Percentiles rank a stretch among this genome's conserved stretches.
These are phyloP conservation scores for Colletotrichum sp. DNA, from an alignment of 2,329 filamentous ascomycete genomes.

Conservation along the genomic window DNA sequence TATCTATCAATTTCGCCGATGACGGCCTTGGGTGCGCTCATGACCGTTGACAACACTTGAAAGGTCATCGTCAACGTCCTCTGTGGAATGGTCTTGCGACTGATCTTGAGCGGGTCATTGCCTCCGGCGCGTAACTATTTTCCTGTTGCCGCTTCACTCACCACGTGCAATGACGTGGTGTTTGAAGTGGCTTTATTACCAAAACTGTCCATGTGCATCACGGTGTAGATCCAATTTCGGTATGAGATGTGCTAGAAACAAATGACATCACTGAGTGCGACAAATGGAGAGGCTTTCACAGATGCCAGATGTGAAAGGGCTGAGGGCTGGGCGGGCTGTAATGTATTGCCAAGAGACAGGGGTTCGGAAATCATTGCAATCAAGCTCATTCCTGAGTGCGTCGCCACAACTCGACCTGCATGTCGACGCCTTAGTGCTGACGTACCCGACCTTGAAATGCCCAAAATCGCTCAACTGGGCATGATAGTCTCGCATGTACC, in stretches of 20 bases:
- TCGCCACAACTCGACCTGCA: neutral
- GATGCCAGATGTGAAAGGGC: rapidly evolving
- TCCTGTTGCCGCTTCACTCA: no score
- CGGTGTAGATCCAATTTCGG: rapidly evolving
- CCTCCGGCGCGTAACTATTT: no score
- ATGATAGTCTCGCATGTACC: neutral
- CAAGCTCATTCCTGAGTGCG: neutral
- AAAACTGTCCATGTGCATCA: no score
- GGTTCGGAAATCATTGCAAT: neutral
- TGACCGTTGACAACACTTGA: no score
- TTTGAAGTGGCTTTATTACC: no score
- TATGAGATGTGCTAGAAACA: rapidly evolving
- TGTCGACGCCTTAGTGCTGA: neutral
- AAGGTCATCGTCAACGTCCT: no score
- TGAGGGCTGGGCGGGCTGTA: rapidly evolving
- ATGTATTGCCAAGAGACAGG: neutral
- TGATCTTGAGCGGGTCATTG: no score
- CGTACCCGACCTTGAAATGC: neutral
- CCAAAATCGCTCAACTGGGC: neutral
- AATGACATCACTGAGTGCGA: neutral
- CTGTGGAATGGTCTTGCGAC: no score
- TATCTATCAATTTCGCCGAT: no score
- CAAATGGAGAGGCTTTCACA: rapidly evolving
- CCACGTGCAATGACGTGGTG: no score
- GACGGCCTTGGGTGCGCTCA: no score